These are phyloP conservation scores for Bertia moriformis DNA, from an alignment of 2,329 filamentous ascomycete genomes.

Conservation along the genomic window DNA sequence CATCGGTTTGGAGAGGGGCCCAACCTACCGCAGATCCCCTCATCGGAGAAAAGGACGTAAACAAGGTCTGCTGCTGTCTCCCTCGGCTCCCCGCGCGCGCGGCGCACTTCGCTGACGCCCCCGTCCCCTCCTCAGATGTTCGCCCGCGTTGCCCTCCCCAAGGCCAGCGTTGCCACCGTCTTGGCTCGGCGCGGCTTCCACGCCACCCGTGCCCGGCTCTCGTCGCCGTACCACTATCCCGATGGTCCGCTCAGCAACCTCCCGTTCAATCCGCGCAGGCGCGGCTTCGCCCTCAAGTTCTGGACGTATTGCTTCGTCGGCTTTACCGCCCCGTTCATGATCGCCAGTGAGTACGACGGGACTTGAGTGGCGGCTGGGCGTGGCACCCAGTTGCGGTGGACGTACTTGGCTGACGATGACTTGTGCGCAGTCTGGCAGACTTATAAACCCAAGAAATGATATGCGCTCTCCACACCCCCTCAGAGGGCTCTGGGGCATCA, in stretches of 20 bases:
- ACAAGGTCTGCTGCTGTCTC: background rate
- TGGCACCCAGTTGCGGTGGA: no score
- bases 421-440: no score
- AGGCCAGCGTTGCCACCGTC: constrained; percentile 50
- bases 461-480: no score
- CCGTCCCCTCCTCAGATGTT: constrained; percentile 59
- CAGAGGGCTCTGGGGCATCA: no score
- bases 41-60: no score
- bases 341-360: constrained; percentile 47
- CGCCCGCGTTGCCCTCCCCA: constrained; percentile 47
- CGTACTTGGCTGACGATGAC: no score
- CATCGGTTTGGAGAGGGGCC: no score
- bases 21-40: no score
- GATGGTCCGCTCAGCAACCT: constrained; percentile 90
- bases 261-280: constrained; percentile 89
- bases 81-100: background rate
- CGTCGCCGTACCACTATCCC: constrained; percentile 93
- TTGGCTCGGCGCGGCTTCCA: constrained; percentile 88
- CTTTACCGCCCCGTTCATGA: constrained; percentile 47
- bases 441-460: no score
- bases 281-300: constrained; percentile 70
- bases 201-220: constrained; percentile 70
- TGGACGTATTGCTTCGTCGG: constrained; percentile 52
- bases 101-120: no score
- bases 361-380: no score